Evolutionary conservation across 2,329 filamentous ascomycete species (phyloP), one percentile per base, ranked within the genome.

Genomic region (Zasmidium citrigriseum): DNA sequence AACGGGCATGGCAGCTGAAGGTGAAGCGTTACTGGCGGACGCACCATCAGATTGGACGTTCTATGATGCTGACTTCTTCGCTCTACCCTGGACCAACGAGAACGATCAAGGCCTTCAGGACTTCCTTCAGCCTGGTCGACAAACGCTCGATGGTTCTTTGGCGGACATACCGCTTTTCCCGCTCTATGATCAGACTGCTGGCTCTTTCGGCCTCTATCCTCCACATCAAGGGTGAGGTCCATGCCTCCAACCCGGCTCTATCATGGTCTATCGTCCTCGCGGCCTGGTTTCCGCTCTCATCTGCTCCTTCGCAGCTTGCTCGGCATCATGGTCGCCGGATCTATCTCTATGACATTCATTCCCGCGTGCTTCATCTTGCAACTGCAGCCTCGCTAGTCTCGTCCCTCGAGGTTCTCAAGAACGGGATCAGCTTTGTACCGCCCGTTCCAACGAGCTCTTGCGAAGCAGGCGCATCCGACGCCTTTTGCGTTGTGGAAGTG

Each of bases 371-470:
- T 55, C 49, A 34, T 47, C 41, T 41, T 4, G 51, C 54, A 18
- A 66, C 58, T 41, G 60, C 60, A 2, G 67, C 61, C 18, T 67
- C 65, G 38, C 55, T 58, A 20, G 81, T 83, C 60, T 81, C 78
- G 61, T 83, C 80, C 55, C 82, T 73, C 4, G 80, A 81, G 50
- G 79, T 76, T 59, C 79, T 80, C 57, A 84, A 63, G 59, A 84
- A 84, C 0, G 81, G 80, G 54, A 83, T 81, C 59, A 83, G 65
- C 58, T 75, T 78, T 0, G 81, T 83, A 0, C 80, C 81, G n/a
- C 80, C 81, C 0, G 80, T 83, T 0, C 81, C 81, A 47, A 75
- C 71, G 44, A 82, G 64, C 11, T 77, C 75, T 47, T 73, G 71
- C 2, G 72, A 73, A 22, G 67, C 68, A 12, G 70, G 64, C 20